Conservation (phyloP, 306 rosid genomes). For the Medicago truncatula region MtrunA17r5.0-ANR NC_053042.1:46875501-46876000, state of each 20-base stretch:
- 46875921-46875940: constrained; percentile 91
- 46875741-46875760: constrained; percentile 45
- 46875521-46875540: no score
- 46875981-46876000: constrained; percentile 87
- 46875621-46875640: not conserved
- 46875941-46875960: constrained; percentile 88
- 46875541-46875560: not conserved
- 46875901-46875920: constrained; percentile 88
- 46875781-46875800: constrained; percentile 53
- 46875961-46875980: constrained; percentile 82
- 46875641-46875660: not conserved
- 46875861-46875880: constrained; percentile 89
- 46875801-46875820: constrained; percentile 87
- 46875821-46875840: constrained; percentile 85
- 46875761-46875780: constrained; percentile 42
- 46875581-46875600: not conserved
- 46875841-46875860: constrained; percentile 94
- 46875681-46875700: no score
- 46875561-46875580: not conserved
- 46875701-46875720: constrained; percentile 7
- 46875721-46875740: not conserved
- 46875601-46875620: not conserved
- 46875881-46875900: constrained; percentile 95
- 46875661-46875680: no score
- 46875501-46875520: not conserved